A percentile compares a stretch with the other conserved stretches of the same genome.
phyloP scores from a whole-genome alignment of 1,284 basidiomycete genomes.

The Pholiota adiposa region DNA sequence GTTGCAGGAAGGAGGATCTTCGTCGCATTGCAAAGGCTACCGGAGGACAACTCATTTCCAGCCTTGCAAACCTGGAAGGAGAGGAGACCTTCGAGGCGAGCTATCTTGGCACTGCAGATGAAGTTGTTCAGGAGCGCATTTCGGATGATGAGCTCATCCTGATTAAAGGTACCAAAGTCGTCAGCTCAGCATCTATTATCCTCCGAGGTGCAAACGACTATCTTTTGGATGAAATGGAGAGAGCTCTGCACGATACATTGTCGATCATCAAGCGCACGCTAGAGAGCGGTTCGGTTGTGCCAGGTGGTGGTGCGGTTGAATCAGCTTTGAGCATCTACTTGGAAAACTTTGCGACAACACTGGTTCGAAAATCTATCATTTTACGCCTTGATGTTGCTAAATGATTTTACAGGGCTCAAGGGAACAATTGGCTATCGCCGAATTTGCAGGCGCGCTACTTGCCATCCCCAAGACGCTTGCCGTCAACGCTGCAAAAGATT shows the following conservation, averaged over 20 bases:
- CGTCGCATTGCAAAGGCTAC: slow-evolving; percentile 97
- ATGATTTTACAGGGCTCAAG: slow-evolving; percentile 77
- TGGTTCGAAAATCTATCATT: slow-evolving; percentile 57
- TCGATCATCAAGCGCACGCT: slow-evolving; percentile 97
- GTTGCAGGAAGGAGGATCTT: slow-evolving; percentile 98
- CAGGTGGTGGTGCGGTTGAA: slow-evolving; percentile 98
- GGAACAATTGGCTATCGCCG: slow-evolving; percentile 98
- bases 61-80: slow-evolving; percentile 95
- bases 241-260: slow-evolving; percentile 93
- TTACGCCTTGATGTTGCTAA: slow-evolving; percentile 2
- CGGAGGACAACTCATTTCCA: slow-evolving; percentile 92
- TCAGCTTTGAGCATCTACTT: slow-evolving; percentile 97
- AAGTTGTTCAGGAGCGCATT: slow-evolving; percentile 96
- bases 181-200: slow-evolving; percentile 92
- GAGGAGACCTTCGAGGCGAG: slow-evolving; percentile 97
- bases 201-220: slow-evolving; percentile 99
- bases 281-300: slow-evolving; percentile 95
- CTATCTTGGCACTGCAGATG: slow-evolving; percentile 90
- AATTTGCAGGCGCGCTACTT: slow-evolving; percentile 93
- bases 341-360: slow-evolving; percentile 98
- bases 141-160: slow-evolving; percentile 99
- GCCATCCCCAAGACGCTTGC: slow-evolving; percentile 97
- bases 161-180: slow-evolving; percentile 97
- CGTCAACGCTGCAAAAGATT: slow-evolving; percentile 98
- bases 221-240: slow-evolving; percentile 99